Percentiles rank a stretch among this genome's conserved stretches.
Evolutionary conservation across 495 filamentous ascomycete genomes (phyloP).

Genomic region (Filosporella fistucella): DNA sequence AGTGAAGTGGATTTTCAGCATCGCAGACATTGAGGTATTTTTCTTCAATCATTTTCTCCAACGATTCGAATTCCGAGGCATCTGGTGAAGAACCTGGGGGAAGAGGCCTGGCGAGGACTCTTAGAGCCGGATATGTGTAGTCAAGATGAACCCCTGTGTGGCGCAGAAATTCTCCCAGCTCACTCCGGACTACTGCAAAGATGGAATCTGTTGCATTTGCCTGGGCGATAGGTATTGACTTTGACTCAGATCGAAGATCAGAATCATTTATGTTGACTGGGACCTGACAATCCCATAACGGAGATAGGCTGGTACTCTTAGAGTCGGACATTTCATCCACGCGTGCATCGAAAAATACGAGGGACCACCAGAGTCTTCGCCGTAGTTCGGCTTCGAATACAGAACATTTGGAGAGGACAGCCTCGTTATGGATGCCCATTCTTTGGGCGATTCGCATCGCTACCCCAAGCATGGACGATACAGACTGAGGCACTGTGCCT

Average conservation of each 20-base stretch:
- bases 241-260: constrained; percentile 37
- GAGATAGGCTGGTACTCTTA: constrained; percentile 46
- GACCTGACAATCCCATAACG: constrained; percentile 47
- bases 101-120: constrained; percentile 33
- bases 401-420: constrained; percentile 40
- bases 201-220: constrained; percentile 50
- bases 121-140: constrained; percentile 38
- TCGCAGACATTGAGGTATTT: constrained; percentile 56
- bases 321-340: constrained; percentile 56
- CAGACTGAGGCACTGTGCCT: constrained; percentile 42
- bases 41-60: constrained; percentile 36
- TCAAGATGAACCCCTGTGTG: constrained; percentile 36
- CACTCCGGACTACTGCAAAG: constrained; percentile 45
- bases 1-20: constrained; percentile 53
- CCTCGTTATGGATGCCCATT: constrained; percentile 46
- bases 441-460: constrained; percentile 38
- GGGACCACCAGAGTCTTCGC: constrained; percentile 57
- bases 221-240: constrained; percentile 31
- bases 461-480: constrained; percentile 37
- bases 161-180: constrained; percentile 43
- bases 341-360: constrained; percentile 50
- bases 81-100: constrained; percentile 40
- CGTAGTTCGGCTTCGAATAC: constrained; percentile 58
- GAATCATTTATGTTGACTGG: constrained; percentile 37
- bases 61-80: constrained; percentile 24